Percentiles rank a stretch among this genome's conserved stretches.
phyloP scores from a whole-genome alignment of 2,329 filamentous ascomycete genomes.

The Boeremia exigua region DNA sequence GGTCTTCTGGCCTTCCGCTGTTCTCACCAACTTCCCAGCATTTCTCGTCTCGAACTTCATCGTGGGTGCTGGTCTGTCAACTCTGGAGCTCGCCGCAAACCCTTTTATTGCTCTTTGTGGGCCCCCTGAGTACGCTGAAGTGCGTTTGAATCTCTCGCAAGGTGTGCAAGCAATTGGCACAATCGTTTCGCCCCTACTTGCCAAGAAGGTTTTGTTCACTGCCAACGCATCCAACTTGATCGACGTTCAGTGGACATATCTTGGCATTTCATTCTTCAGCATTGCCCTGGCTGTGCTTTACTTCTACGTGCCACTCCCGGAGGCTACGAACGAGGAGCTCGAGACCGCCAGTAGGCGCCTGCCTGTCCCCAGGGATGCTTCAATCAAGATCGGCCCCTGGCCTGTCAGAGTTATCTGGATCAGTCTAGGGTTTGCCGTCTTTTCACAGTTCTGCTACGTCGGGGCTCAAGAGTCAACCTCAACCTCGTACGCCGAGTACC shows the following conservation, averaged over 20 bases:
- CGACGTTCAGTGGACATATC: conserved; percentile 69
- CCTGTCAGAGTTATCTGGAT: conserved; percentile 61
- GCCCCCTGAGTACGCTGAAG: conserved; percentile 65
- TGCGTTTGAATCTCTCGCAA: conserved; percentile 66
- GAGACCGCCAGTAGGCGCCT: conserved; percentile 60
- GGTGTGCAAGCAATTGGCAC: conserved; percentile 67
- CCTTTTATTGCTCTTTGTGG: conserved; percentile 69
- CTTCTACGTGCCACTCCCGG: conserved; percentile 67
- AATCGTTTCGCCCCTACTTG: conserved; percentile 65
- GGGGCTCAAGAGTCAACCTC: conserved; percentile 65
- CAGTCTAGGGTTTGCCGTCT: conserved; percentile 60
- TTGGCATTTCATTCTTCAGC: conserved; percentile 67
- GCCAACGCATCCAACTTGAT: conserved; percentile 59
- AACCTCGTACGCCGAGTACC: conserved; percentile 55
- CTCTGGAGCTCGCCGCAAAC: conserved; percentile 66
- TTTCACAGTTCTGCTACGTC: conserved; percentile 66
- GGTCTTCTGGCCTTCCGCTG: conserved; percentile 70
- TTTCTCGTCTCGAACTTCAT: conserved; percentile 69
- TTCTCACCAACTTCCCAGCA: conserved; percentile 65
- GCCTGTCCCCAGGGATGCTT: conserved; percentile 45
- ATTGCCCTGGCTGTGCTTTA: conserved; percentile 64
- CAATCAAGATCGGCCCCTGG: conserved; percentile 48
- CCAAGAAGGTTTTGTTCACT: conserved; percentile 64
- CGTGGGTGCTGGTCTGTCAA: conserved; percentile 65
- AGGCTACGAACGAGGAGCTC: conserved; percentile 66